Percentiles rank a stretch among this genome's conserved stretches.
These are phyloP conservation scores for Epichloe sibirici DNA, from an alignment of 2,329 filamentous ascomycete genomes.

Conservation along the genomic window DNA sequence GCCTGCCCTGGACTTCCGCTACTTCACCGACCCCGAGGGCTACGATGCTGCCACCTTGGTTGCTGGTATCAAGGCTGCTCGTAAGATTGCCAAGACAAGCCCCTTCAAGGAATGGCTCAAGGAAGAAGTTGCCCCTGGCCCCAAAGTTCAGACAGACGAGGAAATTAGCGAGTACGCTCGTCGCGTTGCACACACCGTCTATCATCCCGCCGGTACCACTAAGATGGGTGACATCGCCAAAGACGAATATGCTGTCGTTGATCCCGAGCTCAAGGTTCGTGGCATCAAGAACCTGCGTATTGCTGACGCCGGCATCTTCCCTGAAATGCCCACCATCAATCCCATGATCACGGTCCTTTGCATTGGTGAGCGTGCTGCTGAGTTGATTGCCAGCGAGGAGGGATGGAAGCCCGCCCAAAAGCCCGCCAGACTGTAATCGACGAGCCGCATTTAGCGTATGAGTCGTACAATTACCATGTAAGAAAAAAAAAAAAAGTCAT, in stretches of 20 bases:
- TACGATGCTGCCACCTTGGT: slow-evolving; percentile 77
- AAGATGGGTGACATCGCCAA: slow-evolving; percentile 69
- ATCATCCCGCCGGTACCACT: slow-evolving; percentile 80
- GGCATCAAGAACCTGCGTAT: slow-evolving; percentile 66
- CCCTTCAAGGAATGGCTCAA: slow-evolving; percentile 79
- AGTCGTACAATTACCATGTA: too few relatives aligned
- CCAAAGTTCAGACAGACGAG: slow-evolving; percentile 61
- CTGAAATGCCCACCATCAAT: slow-evolving; percentile 76
- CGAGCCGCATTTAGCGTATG: too few relatives aligned
- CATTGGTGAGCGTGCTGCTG: slow-evolving; percentile 72
- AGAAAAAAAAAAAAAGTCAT: too few relatives aligned
- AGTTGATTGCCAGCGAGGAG: slow-evolving; percentile 63
- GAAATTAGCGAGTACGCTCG: slow-evolving; percentile 72
- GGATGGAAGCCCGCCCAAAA: slow-evolving; percentile 29
- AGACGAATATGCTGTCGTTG: slow-evolving; percentile 69
- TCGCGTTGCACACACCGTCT: slow-evolving; percentile 74
- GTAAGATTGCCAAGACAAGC: slow-evolving; percentile 59
- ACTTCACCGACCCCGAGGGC: slow-evolving; percentile 77
- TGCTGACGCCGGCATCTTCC: slow-evolving; percentile 80
- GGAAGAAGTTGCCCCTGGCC: slow-evolving; percentile 68
- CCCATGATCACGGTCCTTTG: slow-evolving; percentile 82
- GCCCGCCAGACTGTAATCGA: slow-evolving; percentile 19
- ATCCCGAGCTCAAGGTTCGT: slow-evolving; percentile 57
- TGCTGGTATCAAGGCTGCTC: slow-evolving; percentile 64
- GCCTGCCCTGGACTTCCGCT: slow-evolving; percentile 76